Conservation (phyloP, 805 yeast genomes). For the Metschnikowia santaceciliae region DNA sequence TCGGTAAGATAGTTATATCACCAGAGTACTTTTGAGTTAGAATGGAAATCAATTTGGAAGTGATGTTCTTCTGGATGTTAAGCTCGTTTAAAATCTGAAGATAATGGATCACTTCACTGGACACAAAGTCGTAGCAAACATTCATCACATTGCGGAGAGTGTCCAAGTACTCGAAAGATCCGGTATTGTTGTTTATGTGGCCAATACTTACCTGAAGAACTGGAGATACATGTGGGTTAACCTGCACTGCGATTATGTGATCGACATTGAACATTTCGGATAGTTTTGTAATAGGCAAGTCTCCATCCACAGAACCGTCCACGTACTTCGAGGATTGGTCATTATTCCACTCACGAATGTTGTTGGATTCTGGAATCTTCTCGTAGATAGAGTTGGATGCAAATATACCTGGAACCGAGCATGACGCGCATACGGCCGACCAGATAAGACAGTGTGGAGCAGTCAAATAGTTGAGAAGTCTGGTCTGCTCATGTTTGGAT, state of each 20-base stretch:
- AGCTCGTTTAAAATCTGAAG: constrained; percentile 69
- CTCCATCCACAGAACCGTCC: constrained; percentile 95
- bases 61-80: constrained; percentile 68
- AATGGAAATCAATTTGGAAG: constrained; percentile 70
- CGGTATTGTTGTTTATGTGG: constrained; percentile 53
- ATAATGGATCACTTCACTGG: constrained; percentile 75
- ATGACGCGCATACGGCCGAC: constrained; percentile 91
- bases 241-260: constrained; percentile 96
- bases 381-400: constrained; percentile 83
- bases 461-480: constrained; percentile 72
- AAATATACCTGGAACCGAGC: constrained; percentile 90
- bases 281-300: constrained; percentile 82
- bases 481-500: constrained; percentile 85
- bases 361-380: constrained; percentile 70
- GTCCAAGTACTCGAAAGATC: constrained; percentile 55
- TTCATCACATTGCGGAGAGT: constrained; percentile 50
- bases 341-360: constrained; percentile 77
- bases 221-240: constrained; percentile 94
- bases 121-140: constrained; percentile 52
- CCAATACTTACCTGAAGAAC: constrained; percentile 65
- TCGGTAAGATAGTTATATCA: constrained; percentile 89
- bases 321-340: constrained; percentile 72
- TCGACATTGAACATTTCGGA: constrained; percentile 97
- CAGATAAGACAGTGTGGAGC: constrained; percentile 79
- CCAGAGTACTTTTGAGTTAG: constrained; percentile 88